phyloP scores from a whole-genome alignment of 805 yeast species.

The Ogataea pini region DNA sequence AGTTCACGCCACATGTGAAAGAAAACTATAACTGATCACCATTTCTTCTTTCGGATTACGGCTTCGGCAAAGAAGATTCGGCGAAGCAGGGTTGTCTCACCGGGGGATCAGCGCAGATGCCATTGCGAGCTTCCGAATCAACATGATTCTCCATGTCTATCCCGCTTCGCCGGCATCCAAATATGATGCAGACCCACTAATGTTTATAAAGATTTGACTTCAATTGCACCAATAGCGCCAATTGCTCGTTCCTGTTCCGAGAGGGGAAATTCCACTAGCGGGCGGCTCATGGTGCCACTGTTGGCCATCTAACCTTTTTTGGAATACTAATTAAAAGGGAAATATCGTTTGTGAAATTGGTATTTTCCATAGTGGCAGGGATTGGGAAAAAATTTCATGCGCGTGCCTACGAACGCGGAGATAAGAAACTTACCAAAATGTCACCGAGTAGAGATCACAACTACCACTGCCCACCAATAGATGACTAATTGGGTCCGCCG shows the following conservation, averaged over 20 bases:
- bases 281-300: not conserved
- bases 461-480: too few species aligned
- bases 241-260: not conserved
- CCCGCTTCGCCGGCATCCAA: not conserved
- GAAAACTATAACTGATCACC: too few species aligned
- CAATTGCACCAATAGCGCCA: not conserved
- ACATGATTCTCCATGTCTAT: not conserved
- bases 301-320: slow-evolving; percentile 1
- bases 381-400: slow-evolving; percentile 3
- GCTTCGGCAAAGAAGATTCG: not conserved
- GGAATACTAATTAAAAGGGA: not conserved
- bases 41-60: not conserved
- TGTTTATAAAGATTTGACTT: not conserved
- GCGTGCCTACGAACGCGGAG: slow-evolving; percentile 3
- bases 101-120: not conserved
- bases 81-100: not conserved
- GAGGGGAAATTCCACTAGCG: not conserved
- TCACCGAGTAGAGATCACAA: too few species aligned
- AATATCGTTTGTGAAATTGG: not conserved
- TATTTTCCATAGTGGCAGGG: not conserved
- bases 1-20: too few species aligned
- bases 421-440: not conserved
- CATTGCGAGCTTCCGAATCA: not conserved
- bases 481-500: too few species aligned
- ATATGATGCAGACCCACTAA: not conserved